Base-by-base conservation (phyloP, 2,329 filamentous ascomycete genomes). In the Epichloe glyceriae region DNA sequence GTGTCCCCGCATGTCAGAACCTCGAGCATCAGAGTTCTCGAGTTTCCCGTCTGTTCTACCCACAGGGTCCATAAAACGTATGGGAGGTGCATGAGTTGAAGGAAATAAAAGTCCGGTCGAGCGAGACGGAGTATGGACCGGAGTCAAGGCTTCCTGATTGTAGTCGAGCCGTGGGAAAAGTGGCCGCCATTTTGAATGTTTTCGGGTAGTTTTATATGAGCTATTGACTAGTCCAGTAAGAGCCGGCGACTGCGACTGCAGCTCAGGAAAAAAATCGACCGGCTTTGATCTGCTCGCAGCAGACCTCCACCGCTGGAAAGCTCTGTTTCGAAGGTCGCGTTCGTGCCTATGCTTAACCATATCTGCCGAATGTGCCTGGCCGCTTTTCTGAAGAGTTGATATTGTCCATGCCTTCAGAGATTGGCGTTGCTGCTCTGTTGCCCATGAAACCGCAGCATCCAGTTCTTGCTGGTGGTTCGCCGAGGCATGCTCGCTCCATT, bases 71-170 rank as follows among this genome's bases (percentile, higher is more conserved):
- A 67, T 67, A 14, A 58, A 57, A 26, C 58, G 59, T 20, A 60
- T 50, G 10, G 58, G 54, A 20, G 62, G 39, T 2, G 60, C 57
- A 33, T 64, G 66, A 6, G 64, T 60, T 53, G 69, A 63, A 5
- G 68, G 63, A 33, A 67, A 62, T 6, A 67, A 61, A 47, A 67
- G 62, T 3, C 73, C 69, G 3, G 70, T 73, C 65, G 71, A 69
- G 47, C 70, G 70, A n/a, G 71, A 74, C 2, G 72, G 72, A 7
- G 72, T 75, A 46, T 68, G 67, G 14, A 69, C 50, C 6, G 58
- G 51, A 44, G 54, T 60, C 19, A 52, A 50, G 1, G 54, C 45
- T 35, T 57, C 55, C 38, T 60, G 56, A 8, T 50, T 52, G 26
- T 54, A 53, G 20, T 60, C 56, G 6, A 55, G 54, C 40, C 60